A percentile compares a stretch with the other conserved stretches of the same genome.
phyloP scores from a whole-genome alignment of 2,329 filamentous ascomycete species.

The Alternaria conjuncta region DNA sequence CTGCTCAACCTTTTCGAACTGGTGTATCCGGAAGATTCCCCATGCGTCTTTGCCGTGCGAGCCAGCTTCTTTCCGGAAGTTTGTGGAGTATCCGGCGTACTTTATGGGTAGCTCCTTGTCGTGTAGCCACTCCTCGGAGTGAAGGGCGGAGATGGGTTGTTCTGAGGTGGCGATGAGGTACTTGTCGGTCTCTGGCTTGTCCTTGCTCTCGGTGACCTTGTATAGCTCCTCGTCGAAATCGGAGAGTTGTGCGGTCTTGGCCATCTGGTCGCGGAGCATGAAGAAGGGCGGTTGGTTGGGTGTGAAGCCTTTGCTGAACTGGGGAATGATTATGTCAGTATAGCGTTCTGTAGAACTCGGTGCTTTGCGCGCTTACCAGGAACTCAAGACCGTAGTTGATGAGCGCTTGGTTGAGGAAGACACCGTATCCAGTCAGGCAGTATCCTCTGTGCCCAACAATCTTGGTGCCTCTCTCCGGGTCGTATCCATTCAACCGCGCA shows the following conservation, averaged over 20 bases:
- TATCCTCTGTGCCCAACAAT: constrained; percentile 94
- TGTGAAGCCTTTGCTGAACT: constrained; percentile 75
- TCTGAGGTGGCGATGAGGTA: constrained; percentile 79
- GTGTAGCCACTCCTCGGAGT: constrained; percentile 89
- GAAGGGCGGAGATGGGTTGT: constrained; percentile 91
- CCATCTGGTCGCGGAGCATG: constrained; percentile 96
- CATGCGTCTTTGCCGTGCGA: constrained; percentile 92
- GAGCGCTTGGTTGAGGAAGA: constrained; percentile 90
- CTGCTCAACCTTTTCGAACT: constrained; percentile 75
- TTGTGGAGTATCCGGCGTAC: constrained; percentile 87
- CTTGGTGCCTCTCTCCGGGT: constrained; percentile 80
- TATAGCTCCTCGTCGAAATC: constrained; percentile 98
- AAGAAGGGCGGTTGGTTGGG: constrained; percentile 68
- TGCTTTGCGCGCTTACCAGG: not conserved
- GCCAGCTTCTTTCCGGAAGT: constrained; percentile 94
- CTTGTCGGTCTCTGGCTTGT: constrained; percentile 83
- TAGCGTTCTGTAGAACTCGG: not conserved
- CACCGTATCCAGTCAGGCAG: constrained; percentile 86
- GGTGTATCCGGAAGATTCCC: constrained; percentile 97
- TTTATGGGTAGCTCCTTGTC: constrained; percentile 85
- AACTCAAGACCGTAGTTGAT: constrained; percentile 78
- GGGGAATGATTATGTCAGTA: not conserved
- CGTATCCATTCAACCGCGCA: constrained; percentile 85
- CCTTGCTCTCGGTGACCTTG: constrained; percentile 86
- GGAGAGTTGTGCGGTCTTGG: constrained; percentile 94